These are phyloP conservation scores for Aureobasidium zeae DNA, from an alignment of 2,329 filamentous ascomycete species.

Conservation along the genomic window DNA sequence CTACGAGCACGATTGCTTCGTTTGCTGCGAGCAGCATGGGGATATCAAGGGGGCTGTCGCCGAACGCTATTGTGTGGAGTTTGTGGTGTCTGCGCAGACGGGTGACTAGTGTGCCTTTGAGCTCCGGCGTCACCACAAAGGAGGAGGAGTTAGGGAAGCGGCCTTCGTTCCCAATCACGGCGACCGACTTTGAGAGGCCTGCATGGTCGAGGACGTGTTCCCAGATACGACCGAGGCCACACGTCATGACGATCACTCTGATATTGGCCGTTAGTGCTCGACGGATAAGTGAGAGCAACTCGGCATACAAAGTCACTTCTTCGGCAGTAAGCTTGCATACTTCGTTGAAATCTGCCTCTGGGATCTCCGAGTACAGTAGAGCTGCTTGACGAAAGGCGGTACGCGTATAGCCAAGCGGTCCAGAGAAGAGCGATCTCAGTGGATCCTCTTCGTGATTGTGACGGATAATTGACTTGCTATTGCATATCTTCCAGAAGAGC, in stretches of 20 bases:
- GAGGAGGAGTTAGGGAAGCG: slow-evolving; percentile 40
- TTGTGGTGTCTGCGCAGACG: slow-evolving; percentile 30
- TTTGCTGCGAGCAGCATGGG: slow-evolving; percentile 48
- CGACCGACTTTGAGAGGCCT: slow-evolving; percentile 35
- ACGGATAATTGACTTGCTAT: neutral
- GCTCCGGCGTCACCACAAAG: slow-evolving; percentile 41
- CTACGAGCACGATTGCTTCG: slow-evolving; percentile 48
- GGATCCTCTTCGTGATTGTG: slow-evolving; percentile 23
- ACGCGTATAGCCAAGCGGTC: slow-evolving; percentile 43
- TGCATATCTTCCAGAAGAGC: no score
- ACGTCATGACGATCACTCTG: slow-evolving; percentile 45
- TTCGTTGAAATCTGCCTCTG: slow-evolving; percentile 34
- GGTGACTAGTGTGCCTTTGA: slow-evolving; percentile 43
- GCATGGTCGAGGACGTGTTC: slow-evolving; percentile 41
- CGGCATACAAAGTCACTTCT: slow-evolving; percentile 36
- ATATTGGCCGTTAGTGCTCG: slow-evolving; percentile 30
- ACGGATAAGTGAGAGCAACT: slow-evolving; percentile 36
- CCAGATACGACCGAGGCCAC: slow-evolving; percentile 47
- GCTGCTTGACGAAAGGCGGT: slow-evolving; percentile 46
- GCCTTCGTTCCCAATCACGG: slow-evolving; percentile 49
- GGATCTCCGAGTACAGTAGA: slow-evolving; percentile 44
- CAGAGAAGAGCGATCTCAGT: slow-evolving; percentile 47
- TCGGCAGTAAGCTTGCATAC: slow-evolving; percentile 40
- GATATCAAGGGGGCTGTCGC: slow-evolving; percentile 52
- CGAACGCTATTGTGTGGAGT: slow-evolving; percentile 46